These are phyloP conservation scores for Spergularia marina DNA, from an alignment of 148 eudicot species.

Conservation along the genomic window DNA sequence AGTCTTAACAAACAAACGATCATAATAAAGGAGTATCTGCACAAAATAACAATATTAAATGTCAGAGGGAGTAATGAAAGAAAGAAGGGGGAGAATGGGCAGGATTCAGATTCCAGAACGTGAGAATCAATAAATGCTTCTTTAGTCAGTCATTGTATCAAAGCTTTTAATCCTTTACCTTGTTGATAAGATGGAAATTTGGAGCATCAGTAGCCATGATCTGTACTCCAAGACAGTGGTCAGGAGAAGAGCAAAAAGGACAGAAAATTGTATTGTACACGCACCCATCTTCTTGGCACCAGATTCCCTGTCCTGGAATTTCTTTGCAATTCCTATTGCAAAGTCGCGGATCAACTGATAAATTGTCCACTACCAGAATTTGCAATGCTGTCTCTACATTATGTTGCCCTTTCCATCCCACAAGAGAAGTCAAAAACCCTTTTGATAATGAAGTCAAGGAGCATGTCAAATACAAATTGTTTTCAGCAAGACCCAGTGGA, in stretches of 20 bases:
- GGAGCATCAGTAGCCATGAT: constrained; percentile 76
- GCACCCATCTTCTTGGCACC: constrained; percentile 91
- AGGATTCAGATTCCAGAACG: not conserved
- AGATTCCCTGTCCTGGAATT: constrained; percentile 61
- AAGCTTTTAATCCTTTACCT: constrained; percentile 38
- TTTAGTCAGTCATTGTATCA: constrained; percentile 15
- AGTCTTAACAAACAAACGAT: constrained; percentile 45
- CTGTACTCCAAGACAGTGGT: constrained; percentile 66
- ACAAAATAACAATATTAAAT: constrained; percentile 7
- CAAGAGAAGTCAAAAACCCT: constrained; percentile 45
- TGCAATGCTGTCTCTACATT: constrained; percentile 27
- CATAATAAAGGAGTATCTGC: constrained; percentile 60
- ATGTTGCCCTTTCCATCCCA: constrained; percentile 28
- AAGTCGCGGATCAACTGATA: constrained; percentile 53
- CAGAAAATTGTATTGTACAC: constrained; percentile 64
- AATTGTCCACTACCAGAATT: constrained; percentile 45
- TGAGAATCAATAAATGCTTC: not conserved
- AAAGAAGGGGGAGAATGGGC: not conserved
- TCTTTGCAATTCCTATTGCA: constrained; percentile 30
- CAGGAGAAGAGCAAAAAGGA: constrained; percentile 54
- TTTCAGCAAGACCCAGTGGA: constrained; percentile 64
- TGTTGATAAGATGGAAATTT: constrained; percentile 55
- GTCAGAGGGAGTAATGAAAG: not conserved
- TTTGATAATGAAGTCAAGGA: constrained; percentile 48
- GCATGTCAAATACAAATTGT: constrained; percentile 41